Evolutionary conservation across 176 grass and related monocot species (phyloP), one percentile per base, ranked within the genome.

Genomic region (Pharus latifolius): DNA sequence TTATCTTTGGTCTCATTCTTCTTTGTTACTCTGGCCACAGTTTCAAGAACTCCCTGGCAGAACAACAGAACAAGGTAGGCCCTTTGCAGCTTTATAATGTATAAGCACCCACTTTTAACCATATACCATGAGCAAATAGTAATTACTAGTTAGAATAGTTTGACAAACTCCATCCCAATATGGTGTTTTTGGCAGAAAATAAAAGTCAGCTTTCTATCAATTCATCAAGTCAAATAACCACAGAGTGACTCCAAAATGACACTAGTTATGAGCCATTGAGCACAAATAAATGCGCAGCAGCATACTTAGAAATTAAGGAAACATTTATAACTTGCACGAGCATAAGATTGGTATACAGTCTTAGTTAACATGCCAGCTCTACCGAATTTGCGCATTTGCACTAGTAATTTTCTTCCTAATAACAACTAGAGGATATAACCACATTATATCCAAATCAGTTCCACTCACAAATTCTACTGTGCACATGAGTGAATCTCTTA

Each of bases 1-100:
- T 99, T 91, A 48, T 99, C 96, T 83, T 91, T 99, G 60, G 87
- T 99, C 77, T 99, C 96, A 66, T 91, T 99, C 61, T 99, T 99
- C 82, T 99, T 99, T 29, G 79, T 86, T 73, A 91, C 88, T 77
- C n/a, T 91, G 42, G 96, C 90, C 37, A 99, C 90, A 70, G 96
- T 99, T 88, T 99, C 96, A 7, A 99, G 82, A 71, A 93, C 87
- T 61, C 87, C 96, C 90, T 99, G 71, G 27, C 12, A 78, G 2
- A 8, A 30, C 68, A 58, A 80, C 56, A 58, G 30, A 71, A 79
- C 34, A 72, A 70, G 10, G 60, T 73, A 26, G 81, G 42, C 19
- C 46, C 16, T 45, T 44, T 22, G 28, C 35, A 44, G 10, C 49
- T 27, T 5, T 73, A 25, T 16, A 10, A 13, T 33, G 19, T n/a